Percentiles rank a stretch among this genome's conserved stretches.
phyloP scores from a whole-genome alignment of 2,329 filamentous ascomycete species.

The Orbilia brochopaga region DNA sequence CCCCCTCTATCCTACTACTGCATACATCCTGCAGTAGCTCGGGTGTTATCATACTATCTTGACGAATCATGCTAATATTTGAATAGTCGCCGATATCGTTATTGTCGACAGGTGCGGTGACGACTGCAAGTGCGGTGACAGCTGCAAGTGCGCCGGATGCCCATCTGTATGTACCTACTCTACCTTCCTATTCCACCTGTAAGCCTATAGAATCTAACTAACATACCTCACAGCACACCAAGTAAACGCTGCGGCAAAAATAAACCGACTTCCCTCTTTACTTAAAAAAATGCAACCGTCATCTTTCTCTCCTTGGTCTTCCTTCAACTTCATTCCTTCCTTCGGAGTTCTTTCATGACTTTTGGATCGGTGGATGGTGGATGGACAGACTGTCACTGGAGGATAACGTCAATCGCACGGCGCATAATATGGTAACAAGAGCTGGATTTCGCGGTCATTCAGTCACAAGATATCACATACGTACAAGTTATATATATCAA shows the following conservation, averaged over 20 bases:
- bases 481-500: no score
- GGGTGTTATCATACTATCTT: background rate
- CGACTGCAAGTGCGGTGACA: constrained; percentile 35
- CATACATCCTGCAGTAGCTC: background rate
- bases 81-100: constrained; percentile 37
- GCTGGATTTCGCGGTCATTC: no score
- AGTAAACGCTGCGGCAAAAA: no score
- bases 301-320: no score
- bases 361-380: no score
- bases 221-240: constrained; percentile 25
- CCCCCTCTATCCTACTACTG: background rate
- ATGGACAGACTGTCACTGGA: no score
- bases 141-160: constrained; percentile 41
- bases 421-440: no score
- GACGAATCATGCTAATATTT: constrained; percentile 7
- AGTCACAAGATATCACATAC: no score
- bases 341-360: no score
- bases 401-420: no score
- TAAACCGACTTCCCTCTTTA: constrained; percentile 1
- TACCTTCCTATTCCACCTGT: background rate
- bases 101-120: constrained; percentile 45
- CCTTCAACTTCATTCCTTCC: no score
- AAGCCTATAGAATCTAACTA: background rate
- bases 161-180: constrained; percentile 22
- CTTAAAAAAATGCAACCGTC: no score